A percentile compares a stretch with the other conserved stretches of the same genome.
These are phyloP conservation scores for Isatis tinctoria DNA, from an alignment of 345 rosid genomes.

Conservation along the genomic window DNA sequence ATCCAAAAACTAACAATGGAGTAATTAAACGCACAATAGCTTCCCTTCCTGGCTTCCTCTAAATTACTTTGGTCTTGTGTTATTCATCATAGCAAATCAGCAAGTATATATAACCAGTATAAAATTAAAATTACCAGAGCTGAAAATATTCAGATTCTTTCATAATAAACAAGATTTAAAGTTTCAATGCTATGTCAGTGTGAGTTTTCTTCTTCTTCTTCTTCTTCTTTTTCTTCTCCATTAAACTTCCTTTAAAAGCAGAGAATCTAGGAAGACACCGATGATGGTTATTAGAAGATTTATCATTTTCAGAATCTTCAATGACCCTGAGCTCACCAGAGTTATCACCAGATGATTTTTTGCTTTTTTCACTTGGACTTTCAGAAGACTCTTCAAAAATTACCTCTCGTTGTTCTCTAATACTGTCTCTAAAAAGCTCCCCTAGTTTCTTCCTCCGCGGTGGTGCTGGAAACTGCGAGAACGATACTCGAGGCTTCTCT, in stretches of 20 bases:
- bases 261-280: slow-evolving; percentile 77
- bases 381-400: slow-evolving; percentile 25
- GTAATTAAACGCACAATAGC: background rate
- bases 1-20: background rate
- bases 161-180: background rate
- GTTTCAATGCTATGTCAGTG: slow-evolving; percentile 15
- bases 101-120: background rate
- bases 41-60: background rate
- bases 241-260: slow-evolving; percentile 42
- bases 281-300: slow-evolving; percentile 24
- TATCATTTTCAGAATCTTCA: slow-evolving; percentile 36
- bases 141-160: background rate
- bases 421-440: slow-evolving; percentile 65
- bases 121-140: background rate
- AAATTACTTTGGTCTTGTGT: background rate
- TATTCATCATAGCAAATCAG: background rate
- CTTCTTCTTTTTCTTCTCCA: slow-evolving; percentile 73
- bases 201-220: slow-evolving; percentile 37
- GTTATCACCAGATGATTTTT: slow-evolving; percentile 40
- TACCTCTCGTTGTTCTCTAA: slow-evolving; percentile 31
- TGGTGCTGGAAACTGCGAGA: slow-evolving; percentile 40
- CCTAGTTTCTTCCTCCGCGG: slow-evolving; percentile 60
- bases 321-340: slow-evolving; percentile 53
- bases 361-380: slow-evolving; percentile 11
- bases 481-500: slow-evolving; percentile 32